A percentile compares a stretch with the other conserved stretches of the same genome.
Conservation (phyloP, 2,329 filamentous ascomycete species). For the Phialocephala subalpina region DNA sequence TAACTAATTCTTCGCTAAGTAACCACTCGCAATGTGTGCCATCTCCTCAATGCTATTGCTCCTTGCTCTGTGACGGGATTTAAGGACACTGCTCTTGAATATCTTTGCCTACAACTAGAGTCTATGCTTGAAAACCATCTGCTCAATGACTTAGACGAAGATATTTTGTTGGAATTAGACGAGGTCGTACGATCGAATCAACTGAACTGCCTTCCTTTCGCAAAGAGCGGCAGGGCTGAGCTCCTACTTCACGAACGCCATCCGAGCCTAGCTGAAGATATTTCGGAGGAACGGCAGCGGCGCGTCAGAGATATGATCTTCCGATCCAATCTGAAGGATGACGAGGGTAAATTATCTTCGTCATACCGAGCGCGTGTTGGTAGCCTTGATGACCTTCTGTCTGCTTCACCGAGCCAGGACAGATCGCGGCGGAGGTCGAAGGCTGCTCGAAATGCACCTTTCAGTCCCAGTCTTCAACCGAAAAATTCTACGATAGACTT, state of each 20-base stretch:
- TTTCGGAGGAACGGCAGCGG: slow-evolving; percentile 73
- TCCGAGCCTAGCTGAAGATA: slow-evolving; percentile 57
- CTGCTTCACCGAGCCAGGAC: slow-evolving; percentile 46
- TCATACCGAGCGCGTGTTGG: slow-evolving; percentile 68
- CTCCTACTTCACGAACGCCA: slow-evolving; percentile 64
- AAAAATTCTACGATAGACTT: slow-evolving; percentile 77
- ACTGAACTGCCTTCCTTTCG: slow-evolving; percentile 77
- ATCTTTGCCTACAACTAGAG: slow-evolving; percentile 91
- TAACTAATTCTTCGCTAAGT: slow-evolving; percentile 52
- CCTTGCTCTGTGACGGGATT: slow-evolving; percentile 85
- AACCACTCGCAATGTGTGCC: slow-evolving; percentile 85
- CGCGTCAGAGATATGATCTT: slow-evolving; percentile 82
- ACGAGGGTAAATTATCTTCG: slow-evolving; percentile 67
- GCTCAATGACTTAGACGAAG: slow-evolving; percentile 84
- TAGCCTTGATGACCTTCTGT: slow-evolving; percentile 68
- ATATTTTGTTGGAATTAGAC: slow-evolving; percentile 84
- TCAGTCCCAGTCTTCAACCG: slow-evolving; percentile 72
- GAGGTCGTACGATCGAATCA: slow-evolving; percentile 84
- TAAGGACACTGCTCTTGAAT: slow-evolving; percentile 88
- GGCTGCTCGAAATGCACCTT: slow-evolving; percentile 58
- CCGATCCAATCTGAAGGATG: slow-evolving; percentile 67
- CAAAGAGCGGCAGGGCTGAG: slow-evolving; percentile 78
- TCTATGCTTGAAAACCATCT: slow-evolving; percentile 90
- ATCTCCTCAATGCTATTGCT: slow-evolving; percentile 84
- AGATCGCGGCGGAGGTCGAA: slow-evolving; percentile 57